A percentile compares a stretch with the other conserved stretches of the same genome.
Evolutionary conservation across 169 alveolate species (phyloP).

Genomic region (Eimeria sp.): DNA sequence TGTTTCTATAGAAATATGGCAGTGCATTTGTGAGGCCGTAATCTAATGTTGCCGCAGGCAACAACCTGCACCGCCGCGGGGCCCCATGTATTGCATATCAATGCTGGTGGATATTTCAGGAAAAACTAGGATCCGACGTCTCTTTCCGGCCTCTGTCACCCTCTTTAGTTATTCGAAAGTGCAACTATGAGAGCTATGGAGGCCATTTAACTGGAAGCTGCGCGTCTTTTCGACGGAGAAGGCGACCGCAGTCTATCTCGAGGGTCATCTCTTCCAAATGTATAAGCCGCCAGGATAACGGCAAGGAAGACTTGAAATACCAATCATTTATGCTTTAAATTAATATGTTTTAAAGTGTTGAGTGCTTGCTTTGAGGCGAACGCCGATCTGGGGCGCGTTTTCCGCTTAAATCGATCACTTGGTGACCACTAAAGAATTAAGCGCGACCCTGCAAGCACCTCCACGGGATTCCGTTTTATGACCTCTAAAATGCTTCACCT

Average conservation of each 20-base stretch:
- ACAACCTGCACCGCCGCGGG: constrained; percentile 47
- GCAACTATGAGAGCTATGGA: background rate
- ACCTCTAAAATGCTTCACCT: background rate
- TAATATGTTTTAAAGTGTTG: background rate
- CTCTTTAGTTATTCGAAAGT: background rate
- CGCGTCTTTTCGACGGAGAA: background rate
- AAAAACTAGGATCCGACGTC: background rate
- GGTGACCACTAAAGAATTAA: constrained; percentile 1
- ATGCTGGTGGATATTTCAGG: background rate
- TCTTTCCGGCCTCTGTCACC: background rate
- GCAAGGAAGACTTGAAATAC: background rate
- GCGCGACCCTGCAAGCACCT: background rate
- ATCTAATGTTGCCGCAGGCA: constrained; percentile 30
- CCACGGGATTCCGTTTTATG: background rate
- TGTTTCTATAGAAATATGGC: background rate
- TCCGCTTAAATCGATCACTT: background rate
- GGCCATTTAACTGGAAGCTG: background rate
- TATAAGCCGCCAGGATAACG: background rate
- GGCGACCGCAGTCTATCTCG: background rate
- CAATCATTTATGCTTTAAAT: background rate
- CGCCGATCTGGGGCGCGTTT: background rate
- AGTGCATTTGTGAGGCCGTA: background rate
- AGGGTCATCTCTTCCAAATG: constrained; percentile 30
- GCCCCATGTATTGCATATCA: constrained; percentile 6
- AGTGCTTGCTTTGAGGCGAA: background rate